Conservation (phyloP, 192 early-diverging fungal species). For the Diversispora eburnea region DNA sequence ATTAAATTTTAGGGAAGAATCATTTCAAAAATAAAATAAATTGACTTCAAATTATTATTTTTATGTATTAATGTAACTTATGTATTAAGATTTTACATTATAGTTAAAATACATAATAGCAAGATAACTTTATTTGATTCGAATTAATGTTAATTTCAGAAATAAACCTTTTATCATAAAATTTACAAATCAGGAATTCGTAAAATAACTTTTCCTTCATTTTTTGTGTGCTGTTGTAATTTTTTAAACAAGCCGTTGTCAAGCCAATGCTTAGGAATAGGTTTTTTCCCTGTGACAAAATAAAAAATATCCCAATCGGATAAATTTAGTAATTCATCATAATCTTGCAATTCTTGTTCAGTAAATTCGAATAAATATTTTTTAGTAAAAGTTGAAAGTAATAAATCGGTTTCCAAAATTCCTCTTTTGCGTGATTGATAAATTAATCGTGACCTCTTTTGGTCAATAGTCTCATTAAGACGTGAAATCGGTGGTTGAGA, state of each 20-base stretch:
- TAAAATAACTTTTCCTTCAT: slow-evolving; percentile 66
- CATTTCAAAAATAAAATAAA: too few species aligned
- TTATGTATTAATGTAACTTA: too few species aligned
- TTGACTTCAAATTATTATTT: too few species aligned
- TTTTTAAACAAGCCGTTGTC: slow-evolving; percentile 53
- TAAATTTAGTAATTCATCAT: slow-evolving; percentile 79
- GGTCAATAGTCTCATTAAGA: slow-evolving; percentile 59
- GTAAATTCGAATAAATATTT: slow-evolving; percentile 55
- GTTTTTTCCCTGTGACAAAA: slow-evolving; percentile 73
- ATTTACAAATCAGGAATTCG: slow-evolving; percentile 75
- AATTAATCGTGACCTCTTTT: slow-evolving; percentile 75
- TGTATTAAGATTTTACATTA: too few species aligned
- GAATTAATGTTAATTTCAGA: too few species aligned
- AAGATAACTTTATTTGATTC: too few species aligned
- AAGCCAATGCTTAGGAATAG: slow-evolving; percentile 50
- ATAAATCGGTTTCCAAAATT: slow-evolving; percentile 88
- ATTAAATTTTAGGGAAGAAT: too few species aligned
- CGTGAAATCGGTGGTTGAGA: slow-evolving; percentile 56
- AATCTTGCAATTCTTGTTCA: slow-evolving; percentile 61
- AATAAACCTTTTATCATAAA: neutral
- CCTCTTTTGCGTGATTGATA: slow-evolving; percentile 91
- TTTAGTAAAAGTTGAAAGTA: slow-evolving; percentile 84
- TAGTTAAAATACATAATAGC: too few species aligned
- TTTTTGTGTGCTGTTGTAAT: slow-evolving; percentile 75
- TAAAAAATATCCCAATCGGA: slow-evolving; percentile 98